Evolutionary conservation across 2,329 filamentous ascomycete genomes (phyloP).

Genomic region (Fusarium sp.): DNA sequence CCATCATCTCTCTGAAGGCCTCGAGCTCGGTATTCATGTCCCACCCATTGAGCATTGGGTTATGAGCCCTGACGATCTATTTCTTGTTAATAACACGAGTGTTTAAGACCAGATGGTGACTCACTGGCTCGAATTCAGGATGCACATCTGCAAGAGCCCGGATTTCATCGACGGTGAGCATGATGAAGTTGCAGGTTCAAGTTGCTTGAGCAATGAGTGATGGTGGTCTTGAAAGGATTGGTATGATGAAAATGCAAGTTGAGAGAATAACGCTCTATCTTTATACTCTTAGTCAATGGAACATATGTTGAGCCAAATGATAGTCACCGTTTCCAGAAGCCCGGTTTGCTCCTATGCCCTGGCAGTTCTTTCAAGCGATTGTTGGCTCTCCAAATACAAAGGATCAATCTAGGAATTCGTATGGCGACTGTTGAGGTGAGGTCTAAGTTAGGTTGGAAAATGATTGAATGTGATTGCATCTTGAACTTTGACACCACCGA

Average conservation of each 20-base stretch:
- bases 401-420: neutral
- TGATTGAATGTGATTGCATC: constrained; percentile 11
- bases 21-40: constrained; percentile 39
- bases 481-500: neutral
- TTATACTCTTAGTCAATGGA: constrained; percentile 6
- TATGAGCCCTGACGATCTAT: constrained; percentile 27
- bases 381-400: neutral
- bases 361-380: neutral
- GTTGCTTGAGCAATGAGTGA: too few species aligned
- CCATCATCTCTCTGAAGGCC: constrained; percentile 35
- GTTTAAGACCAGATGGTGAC: neutral
- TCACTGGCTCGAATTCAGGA: constrained; percentile 33
- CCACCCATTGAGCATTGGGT: constrained; percentile 39
- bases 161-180: constrained; percentile 45
- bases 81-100: neutral
- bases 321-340: neutral
- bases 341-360: neutral
- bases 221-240: neutral
- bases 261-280: neutral
- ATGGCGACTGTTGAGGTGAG: neutral
- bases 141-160: constrained; percentile 36
- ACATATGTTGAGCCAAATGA: constrained; percentile 5
- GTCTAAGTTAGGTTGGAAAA: neutral
- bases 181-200: constrained; percentile 4
- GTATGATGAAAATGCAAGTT: neutral